These are phyloP conservation scores for Penicillium fimorum DNA, from an alignment of 495 filamentous ascomycete species.

Conservation along the genomic window DNA sequence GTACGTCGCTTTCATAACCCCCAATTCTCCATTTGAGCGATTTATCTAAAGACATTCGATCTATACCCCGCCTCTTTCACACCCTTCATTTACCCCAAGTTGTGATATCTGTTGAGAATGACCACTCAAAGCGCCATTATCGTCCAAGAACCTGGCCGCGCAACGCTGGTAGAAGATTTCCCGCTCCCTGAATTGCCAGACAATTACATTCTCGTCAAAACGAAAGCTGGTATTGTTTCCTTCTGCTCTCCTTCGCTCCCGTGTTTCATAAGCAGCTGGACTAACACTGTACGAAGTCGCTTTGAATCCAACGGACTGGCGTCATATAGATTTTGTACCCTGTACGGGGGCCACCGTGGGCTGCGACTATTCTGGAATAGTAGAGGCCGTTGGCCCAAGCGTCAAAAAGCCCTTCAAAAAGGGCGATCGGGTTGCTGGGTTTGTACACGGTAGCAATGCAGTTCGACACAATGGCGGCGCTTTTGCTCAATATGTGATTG, in stretches of 20 bases:
- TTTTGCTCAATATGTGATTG: constrained; percentile 53
- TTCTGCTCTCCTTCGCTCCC: background rate
- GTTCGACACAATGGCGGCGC: constrained; percentile 46
- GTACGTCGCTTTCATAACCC: constrained; percentile 1
- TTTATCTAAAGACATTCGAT: constrained; percentile 1
- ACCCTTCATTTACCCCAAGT: background rate
- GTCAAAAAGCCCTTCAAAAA: constrained; percentile 36
- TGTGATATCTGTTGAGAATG: constrained; percentile 7
- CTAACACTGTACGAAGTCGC: constrained; percentile 34
- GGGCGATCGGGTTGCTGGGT: constrained; percentile 54
- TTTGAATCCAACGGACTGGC: constrained; percentile 58
- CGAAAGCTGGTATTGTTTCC: constrained; percentile 25
- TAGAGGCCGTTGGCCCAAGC: constrained; percentile 49
- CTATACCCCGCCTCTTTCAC: background rate
- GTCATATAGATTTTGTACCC: constrained; percentile 39
- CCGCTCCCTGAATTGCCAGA: constrained; percentile 32
- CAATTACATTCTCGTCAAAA: constrained; percentile 48
- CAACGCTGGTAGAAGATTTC: constrained; percentile 13
- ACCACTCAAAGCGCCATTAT: constrained; percentile 18
- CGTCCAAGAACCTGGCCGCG: constrained; percentile 17
- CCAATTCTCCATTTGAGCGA: constrained; percentile 2
- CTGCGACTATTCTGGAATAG: constrained; percentile 55
- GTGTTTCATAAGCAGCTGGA: background rate
- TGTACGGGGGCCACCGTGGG: constrained; percentile 42
- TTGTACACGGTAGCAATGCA: constrained; percentile 47